phyloP scores from a whole-genome alignment of 2,329 filamentous ascomycete species.

The Epichloe sibirici region DNA sequence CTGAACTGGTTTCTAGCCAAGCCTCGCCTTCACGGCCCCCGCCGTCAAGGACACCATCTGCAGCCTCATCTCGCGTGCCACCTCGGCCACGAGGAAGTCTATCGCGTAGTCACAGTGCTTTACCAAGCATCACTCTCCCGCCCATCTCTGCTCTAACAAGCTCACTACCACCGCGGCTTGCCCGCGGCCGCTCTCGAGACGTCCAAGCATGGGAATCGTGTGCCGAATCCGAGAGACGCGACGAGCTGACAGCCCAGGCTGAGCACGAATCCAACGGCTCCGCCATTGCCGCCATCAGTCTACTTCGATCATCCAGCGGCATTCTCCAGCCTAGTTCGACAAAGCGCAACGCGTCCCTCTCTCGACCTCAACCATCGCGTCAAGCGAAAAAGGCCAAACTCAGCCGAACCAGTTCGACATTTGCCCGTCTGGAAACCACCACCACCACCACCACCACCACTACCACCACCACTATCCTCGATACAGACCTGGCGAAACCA shows the following conservation, averaged over 20 bases:
- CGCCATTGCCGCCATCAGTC: constrained; percentile 67
- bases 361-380: constrained; percentile 19
- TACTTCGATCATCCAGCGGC: constrained; percentile 58
- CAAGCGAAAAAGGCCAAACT: constrained; percentile 51
- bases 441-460: no score
- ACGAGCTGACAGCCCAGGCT: constrained; percentile 68
- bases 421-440: constrained; percentile 42
- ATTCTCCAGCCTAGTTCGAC: constrained; percentile 42
- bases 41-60: constrained; percentile 34
- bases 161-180: constrained; percentile 41
- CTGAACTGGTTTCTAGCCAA: constrained; percentile 66
- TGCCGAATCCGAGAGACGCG: constrained; percentile 67
- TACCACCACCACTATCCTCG: constrained; percentile 11
- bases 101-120: constrained; percentile 59
- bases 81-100: constrained; percentile 38
- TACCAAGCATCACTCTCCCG: constrained; percentile 45
- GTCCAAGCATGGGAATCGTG: constrained; percentile 86
- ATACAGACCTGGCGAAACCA: constrained; percentile 16
- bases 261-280: constrained; percentile 72
- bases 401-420: constrained; percentile 46
- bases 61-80: constrained; percentile 33
- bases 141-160: constrained; percentile 41
- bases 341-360: constrained; percentile 49
- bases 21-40: constrained; percentile 48
- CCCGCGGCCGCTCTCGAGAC: constrained; percentile 69